These are phyloP conservation scores for Lepidium aucheri DNA, from an alignment of 345 rosid species.

Conservation along the genomic window DNA sequence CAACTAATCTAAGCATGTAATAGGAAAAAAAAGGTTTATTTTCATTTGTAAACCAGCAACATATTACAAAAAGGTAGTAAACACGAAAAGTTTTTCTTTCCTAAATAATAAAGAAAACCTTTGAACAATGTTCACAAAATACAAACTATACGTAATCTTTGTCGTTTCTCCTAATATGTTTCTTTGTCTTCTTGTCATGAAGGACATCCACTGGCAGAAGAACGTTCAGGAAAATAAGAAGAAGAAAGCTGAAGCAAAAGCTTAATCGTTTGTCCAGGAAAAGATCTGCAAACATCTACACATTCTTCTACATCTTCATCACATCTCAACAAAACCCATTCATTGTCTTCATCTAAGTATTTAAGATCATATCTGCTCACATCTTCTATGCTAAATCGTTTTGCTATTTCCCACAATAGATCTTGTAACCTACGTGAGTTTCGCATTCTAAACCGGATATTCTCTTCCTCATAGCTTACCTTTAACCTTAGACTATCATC, in stretches of 20 bases:
- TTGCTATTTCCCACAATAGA: slow-evolving; percentile 51
- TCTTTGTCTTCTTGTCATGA: slow-evolving; percentile 19
- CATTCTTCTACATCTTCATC: slow-evolving; percentile 90
- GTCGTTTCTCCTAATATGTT: neutral
- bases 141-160: slow-evolving; percentile 30
- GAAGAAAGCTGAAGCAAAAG: slow-evolving; percentile 64
- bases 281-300: slow-evolving; percentile 51
- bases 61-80: neutral
- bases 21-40: neutral
- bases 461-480: slow-evolving; percentile 56
- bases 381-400: slow-evolving; percentile 59
- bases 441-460: slow-evolving; percentile 59
- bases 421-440: slow-evolving; percentile 42
- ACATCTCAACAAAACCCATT: slow-evolving; percentile 85
- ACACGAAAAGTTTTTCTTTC: neutral
- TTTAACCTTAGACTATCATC: slow-evolving; percentile 51
- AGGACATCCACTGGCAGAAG: slow-evolving; percentile 28
- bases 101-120: neutral
- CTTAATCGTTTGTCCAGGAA: slow-evolving; percentile 45
- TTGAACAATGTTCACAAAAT: slow-evolving; percentile 23
- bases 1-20: neutral
- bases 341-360: slow-evolving; percentile 88
- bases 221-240: slow-evolving; percentile 33
- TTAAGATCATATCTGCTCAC: slow-evolving; percentile 51
- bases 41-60: slow-evolving; percentile 11